Base-by-base conservation (phyloP, 75 land plant species). In the Selaginella moellendorffii region DNA sequence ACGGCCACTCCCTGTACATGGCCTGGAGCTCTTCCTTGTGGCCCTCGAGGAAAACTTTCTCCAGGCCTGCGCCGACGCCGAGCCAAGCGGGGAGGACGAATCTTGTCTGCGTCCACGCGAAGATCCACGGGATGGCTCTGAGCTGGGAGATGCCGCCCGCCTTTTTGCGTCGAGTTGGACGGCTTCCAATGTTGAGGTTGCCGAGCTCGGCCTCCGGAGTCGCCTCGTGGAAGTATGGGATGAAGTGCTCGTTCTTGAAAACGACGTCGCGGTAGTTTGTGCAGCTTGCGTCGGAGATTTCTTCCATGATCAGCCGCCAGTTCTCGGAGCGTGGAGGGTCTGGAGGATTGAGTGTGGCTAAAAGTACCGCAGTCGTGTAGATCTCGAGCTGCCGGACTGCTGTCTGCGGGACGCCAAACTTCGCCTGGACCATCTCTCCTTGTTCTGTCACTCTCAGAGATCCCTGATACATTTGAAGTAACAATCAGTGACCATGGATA, bases 101-200 rank as follows among this genome's bases (percentile, higher is more conserved):
- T 56, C 59, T 56, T 19, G 59, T 56, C 59, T 56, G 59, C n/a
- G 59, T 56, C 59, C 59, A 56, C n/a, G 59, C 59, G n/a, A 56
- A 56, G 2, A 56, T 56, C 59, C 59, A 56, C 8, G 59, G 59
- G 2, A 56, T 56, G 2, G 59, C 59, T 19, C 59, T 56, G 5
- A 56, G 59, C 8, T 8, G 8, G 24, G 25, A 19, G 21, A 56
- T 24, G 25, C 59, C 59, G 5, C 59, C 59, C n/a, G 24, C 23
- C n/a, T 19, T 24, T n/a, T 56, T 56, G 19, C 59, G 59, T 56
- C 59, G 19, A 8, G 59, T 56, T 19, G 59, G 59, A 5, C 59
- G 59, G 59, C 59, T 56, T 8, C 59, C 59, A 56, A 56, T 56
- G 59, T 56, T 56, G 59, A 56, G 59, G 59, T 56, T 56, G n/a